phyloP scores from a whole-genome alignment of 1,284 basidiomycete species.

The Peniophora sp. region DNA sequence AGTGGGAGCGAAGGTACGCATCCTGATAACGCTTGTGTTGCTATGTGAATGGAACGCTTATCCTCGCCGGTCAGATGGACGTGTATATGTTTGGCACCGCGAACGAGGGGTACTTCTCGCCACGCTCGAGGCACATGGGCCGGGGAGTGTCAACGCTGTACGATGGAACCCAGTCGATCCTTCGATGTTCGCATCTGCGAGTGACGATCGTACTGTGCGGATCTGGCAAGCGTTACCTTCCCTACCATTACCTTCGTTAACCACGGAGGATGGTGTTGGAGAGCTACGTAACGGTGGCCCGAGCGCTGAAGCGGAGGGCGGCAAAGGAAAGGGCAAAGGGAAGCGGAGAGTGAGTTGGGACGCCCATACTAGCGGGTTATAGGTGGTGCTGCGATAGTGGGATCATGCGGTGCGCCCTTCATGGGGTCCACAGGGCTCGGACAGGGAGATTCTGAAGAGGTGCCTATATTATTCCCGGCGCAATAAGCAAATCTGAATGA shows the following conservation, averaged over 20 bases:
- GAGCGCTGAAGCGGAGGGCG: slow-evolving; percentile 9
- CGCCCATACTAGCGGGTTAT: slow-evolving; percentile 16
- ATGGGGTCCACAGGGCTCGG: no score
- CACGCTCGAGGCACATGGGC: slow-evolving; percentile 75
- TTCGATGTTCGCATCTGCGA: slow-evolving; percentile 90
- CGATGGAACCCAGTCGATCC: slow-evolving; percentile 90
- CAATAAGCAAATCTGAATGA: no score
- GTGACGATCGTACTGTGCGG: slow-evolving; percentile 79
- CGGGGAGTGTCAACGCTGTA: slow-evolving; percentile 89
- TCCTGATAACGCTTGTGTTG: not conserved
- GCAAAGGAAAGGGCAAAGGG: slow-evolving; percentile 54
- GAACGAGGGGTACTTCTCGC: slow-evolving; percentile 80
- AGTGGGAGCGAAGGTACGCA: slow-evolving; percentile 89
- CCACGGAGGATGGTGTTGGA: slow-evolving; percentile 8
- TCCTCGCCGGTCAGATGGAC: slow-evolving; percentile 50
- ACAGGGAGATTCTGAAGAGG: no score
- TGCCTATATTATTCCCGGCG: no score
- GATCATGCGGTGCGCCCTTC: no score
- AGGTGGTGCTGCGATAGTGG: not conserved
- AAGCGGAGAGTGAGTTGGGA: slow-evolving; percentile 53
- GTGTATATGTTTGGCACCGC: slow-evolving; percentile 94
- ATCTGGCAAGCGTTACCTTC: slow-evolving; percentile 68
- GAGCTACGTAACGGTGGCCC: no score
- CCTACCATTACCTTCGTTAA: slow-evolving; percentile 12
- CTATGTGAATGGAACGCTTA: slow-evolving; percentile 1